Percentiles rank a stretch among this genome's conserved stretches.
Conservation (phyloP, 768 basidiomycete species). For the Sporobolomyces pararoseus region DNA sequence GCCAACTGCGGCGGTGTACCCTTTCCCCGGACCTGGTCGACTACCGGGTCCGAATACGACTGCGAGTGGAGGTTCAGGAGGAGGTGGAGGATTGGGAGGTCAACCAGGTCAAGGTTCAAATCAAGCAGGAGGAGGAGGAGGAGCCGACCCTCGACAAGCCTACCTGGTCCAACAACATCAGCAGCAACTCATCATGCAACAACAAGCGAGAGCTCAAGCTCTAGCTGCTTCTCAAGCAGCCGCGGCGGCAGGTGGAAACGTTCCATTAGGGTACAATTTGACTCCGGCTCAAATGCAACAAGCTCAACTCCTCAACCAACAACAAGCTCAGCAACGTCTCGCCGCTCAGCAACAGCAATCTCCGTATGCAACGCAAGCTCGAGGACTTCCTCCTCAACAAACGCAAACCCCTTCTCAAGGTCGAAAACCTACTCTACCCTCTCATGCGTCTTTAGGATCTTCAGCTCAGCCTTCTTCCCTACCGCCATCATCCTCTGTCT, state of each 20-base stretch:
- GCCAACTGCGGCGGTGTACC: conserved; percentile 20
- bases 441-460: too few species aligned
- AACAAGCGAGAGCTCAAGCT: conserved; percentile 9
- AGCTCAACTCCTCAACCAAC: conserved; percentile 7
- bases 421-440: background rate
- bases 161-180: conserved; percentile 20
- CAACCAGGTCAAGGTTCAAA: too few species aligned
- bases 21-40: conserved; percentile 17
- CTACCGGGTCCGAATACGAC: background rate
- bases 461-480: background rate
- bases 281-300: conserved; percentile 19
- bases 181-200: conserved; percentile 17
- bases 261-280: background rate
- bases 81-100: conserved; percentile 15
- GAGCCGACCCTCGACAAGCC: conserved; percentile 18
- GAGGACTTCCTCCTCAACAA: background rate
- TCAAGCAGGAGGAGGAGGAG: conserved; percentile 2
- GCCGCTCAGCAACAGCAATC: conserved; percentile 17
- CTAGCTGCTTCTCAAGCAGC: background rate
- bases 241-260: background rate
- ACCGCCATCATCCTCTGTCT: background rate
- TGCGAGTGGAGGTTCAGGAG: background rate
- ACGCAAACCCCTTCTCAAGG: background rate
- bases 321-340: conserved; percentile 1
- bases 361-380: background rate